Percentiles rank a stretch among this genome's conserved stretches.
Conservation (phyloP, 1,284 basidiomycete genomes). For the Austroboletus niveus region DNA sequence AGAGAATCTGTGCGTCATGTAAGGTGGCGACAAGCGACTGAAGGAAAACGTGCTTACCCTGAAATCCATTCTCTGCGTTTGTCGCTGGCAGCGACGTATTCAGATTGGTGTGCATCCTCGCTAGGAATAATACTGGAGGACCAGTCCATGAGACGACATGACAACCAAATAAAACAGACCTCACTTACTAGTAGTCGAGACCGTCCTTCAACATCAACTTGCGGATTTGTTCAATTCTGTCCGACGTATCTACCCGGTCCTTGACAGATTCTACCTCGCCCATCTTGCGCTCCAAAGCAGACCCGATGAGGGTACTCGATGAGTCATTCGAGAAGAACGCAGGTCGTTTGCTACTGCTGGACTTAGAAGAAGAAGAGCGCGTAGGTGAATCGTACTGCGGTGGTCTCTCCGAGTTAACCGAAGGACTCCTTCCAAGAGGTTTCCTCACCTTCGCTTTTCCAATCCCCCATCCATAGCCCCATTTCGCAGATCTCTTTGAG, state of each 20-base stretch:
- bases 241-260: constrained; percentile 54
- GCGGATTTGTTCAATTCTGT: constrained; percentile 65
- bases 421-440: constrained; percentile 43
- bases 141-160: constrained; percentile 7
- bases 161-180: constrained; percentile 1
- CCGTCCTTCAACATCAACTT: constrained; percentile 70
- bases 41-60: constrained; percentile 49
- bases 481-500: constrained; percentile 49
- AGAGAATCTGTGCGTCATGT: constrained; percentile 57
- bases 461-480: constrained; percentile 69
- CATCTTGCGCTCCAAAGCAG: constrained; percentile 64
- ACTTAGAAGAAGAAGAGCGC: constrained; percentile 38
- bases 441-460: constrained; percentile 51
- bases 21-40: background rate
- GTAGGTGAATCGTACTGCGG: constrained; percentile 37
- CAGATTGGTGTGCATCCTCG: constrained; percentile 88
- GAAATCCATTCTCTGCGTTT: constrained; percentile 83
- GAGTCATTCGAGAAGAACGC: constrained; percentile 56
- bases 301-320: constrained; percentile 68
- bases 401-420: constrained; percentile 36
- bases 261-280: constrained; percentile 56
- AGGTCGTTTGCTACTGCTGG: constrained; percentile 43
- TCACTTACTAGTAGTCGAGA: constrained; percentile 82
- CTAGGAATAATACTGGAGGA: constrained; percentile 64
- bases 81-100: constrained; percentile 81